Conservation (phyloP, 768 basidiomycete species). For the Hygrophorus pudorinus region DNA sequence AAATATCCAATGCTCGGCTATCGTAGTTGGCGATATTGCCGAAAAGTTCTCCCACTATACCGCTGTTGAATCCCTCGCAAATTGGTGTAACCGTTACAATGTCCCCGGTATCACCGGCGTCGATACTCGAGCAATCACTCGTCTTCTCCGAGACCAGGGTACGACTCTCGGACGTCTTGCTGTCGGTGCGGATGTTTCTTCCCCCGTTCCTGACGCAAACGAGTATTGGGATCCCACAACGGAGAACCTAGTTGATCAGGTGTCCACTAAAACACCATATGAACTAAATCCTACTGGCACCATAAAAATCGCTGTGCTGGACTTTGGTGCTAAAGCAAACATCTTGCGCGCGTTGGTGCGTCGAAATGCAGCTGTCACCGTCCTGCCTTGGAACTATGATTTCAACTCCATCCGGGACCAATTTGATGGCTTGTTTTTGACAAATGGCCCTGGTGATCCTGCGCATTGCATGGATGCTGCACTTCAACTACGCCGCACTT, state of each 20-base stretch:
- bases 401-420: conserved; percentile 87
- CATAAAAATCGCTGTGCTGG: conserved; percentile 89
- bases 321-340: conserved; percentile 97
- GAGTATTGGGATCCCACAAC: conserved; percentile 89
- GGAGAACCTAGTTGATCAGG: conserved; percentile 92
- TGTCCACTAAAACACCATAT: conserved; percentile 80
- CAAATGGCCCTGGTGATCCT: conserved; percentile 96
- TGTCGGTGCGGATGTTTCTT: conserved; percentile 60
- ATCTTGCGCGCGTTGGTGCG: conserved; percentile 88
- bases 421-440: conserved; percentile 91
- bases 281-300: conserved; percentile 79
- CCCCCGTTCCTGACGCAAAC: conserved; percentile 45
- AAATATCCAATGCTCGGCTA: conserved; percentile 82
- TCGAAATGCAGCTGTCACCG: conserved; percentile 86
- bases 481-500: conserved; percentile 66
- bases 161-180: conserved; percentile 92
- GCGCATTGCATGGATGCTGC: conserved; percentile 81
- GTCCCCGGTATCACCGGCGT: conserved; percentile 95
- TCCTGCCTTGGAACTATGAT: conserved; percentile 96
- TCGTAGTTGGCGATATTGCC: conserved; percentile 92
- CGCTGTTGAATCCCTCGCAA: conserved; percentile 85
- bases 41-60: conserved; percentile 92
- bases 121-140: conserved; percentile 94
- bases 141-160: conserved; percentile 89
- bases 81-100: conserved; percentile 86